These are phyloP conservation scores for Mycena rosella DNA, from an alignment of 768 basidiomycete genomes.

Conservation along the genomic window DNA sequence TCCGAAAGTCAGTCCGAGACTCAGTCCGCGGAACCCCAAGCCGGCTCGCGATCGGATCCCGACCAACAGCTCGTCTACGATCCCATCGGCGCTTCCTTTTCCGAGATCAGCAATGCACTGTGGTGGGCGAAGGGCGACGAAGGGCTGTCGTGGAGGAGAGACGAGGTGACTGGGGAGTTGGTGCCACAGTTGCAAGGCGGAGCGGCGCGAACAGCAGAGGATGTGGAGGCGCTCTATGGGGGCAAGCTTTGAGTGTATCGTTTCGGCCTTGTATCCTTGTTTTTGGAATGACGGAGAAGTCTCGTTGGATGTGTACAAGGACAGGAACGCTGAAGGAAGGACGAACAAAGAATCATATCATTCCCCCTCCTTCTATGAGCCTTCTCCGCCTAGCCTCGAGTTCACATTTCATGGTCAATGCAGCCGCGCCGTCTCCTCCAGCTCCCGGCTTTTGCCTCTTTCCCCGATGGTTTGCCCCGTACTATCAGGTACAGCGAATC, in stretches of 20 bases:
- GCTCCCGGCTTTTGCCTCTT: not conserved
- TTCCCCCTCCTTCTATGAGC: not conserved
- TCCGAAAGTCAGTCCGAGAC: not conserved
- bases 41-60: not conserved
- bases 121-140: slow-evolving; percentile 1
- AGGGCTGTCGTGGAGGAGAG: not conserved
- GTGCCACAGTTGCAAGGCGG: not conserved
- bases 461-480: not conserved
- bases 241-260: not conserved
- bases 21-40: no score
- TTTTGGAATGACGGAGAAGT: not conserved
- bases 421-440: no score
- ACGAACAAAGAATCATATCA: no score
- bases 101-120: not conserved
- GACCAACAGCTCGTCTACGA: not conserved
- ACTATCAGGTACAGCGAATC: not conserved
- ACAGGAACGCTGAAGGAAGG: no score
- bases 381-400: not conserved
- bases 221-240: not conserved
- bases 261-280: not conserved
- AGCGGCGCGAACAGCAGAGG: not conserved
- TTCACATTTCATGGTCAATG: not conserved
- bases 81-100: not conserved
- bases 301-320: not conserved
- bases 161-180: not conserved